Evolutionary conservation across 495 filamentous ascomycete genomes (phyloP), one percentile per base, ranked within the genome.

Genomic region (Aspergillus nanangensis): DNA sequence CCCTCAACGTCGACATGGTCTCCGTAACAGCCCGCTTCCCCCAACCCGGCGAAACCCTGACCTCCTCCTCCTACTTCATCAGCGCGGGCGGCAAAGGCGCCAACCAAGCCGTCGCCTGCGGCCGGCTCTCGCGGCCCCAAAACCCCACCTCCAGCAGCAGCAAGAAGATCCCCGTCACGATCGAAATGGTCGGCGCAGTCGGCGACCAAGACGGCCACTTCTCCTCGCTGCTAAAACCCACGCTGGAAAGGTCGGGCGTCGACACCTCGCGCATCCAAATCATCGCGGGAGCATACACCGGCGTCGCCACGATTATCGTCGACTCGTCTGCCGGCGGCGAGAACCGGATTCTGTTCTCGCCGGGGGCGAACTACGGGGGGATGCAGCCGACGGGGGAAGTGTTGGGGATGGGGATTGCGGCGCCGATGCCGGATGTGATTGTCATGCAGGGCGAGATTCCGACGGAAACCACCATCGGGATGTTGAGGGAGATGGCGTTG

Each of bases 361-460:
- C 87, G 0, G 87, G 86, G 24, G 92, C 92, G 3, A 98, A 97
- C 62, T 78, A 80, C 48, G 62, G 53, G 17, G 65, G 77, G 13
- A 71, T 69, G 58, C 62, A 70, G 20, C 53, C 74, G 8, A 63
- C 54, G 15, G 57, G 66, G 3, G 61, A 66, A 7, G 68, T 73
- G 18, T 61, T 82, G 23, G 60, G 63, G 9, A 61, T 59, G 17
- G 60, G 59, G 14, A 42, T 69, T 4, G 55, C 52, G 25, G 41
- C 56, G 4, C 73, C 71, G 1, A 53, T 65, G 10, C 79, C 84
- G 5, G 78, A 84, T 51, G 56, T 94, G 22, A 74, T 95, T 10
- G 75, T 98, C 17, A 76, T 96, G 76, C 93, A 98, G 71, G 75
- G 93, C 1, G 93, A 98, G 64, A 88, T 92, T 9, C 90, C 90